These are phyloP conservation scores for Noccaea caerulescens DNA, from an alignment of 345 rosid species.

Conservation along the genomic window DNA sequence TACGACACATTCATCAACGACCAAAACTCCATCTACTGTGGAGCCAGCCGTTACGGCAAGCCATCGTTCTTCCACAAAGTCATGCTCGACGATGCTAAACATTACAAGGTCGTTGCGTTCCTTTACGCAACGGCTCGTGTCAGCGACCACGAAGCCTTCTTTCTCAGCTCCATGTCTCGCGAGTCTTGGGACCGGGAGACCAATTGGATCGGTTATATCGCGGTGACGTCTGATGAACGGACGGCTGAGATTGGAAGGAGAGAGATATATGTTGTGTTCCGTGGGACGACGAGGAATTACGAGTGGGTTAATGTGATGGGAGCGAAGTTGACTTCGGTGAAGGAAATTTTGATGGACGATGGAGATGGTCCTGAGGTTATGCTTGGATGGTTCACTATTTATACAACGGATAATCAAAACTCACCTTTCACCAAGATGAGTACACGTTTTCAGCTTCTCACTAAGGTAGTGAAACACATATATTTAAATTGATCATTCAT, in stretches of 20 bases:
- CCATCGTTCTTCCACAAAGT: constrained; percentile 61
- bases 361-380: constrained; percentile 62
- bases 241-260: constrained; percentile 63
- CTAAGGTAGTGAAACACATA: constrained; percentile 30
- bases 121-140: constrained; percentile 66
- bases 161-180: constrained; percentile 69
- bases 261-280: constrained; percentile 71
- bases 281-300: constrained; percentile 81
- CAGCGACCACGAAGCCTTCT: constrained; percentile 59
- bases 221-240: constrained; percentile 62
- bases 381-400: constrained; percentile 83
- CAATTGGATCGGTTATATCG: constrained; percentile 87
- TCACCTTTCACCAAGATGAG: constrained; percentile 68
- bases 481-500: too few species aligned
- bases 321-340: constrained; percentile 55
- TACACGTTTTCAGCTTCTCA: constrained; percentile 58
- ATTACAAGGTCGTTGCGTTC: constrained; percentile 47
- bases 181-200: constrained; percentile 94
- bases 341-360: constrained; percentile 34
- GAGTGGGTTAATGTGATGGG: constrained; percentile 79
- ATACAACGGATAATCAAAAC: constrained; percentile 58
- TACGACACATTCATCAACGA: constrained; percentile 91
- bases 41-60: constrained; percentile 76
- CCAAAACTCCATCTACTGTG: constrained; percentile 75
- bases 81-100: constrained; percentile 60